A percentile compares a stretch with the other conserved stretches of the same genome.
phyloP scores from a whole-genome alignment of 2,329 filamentous ascomycete species.

The Calonectria henricotiae region DNA sequence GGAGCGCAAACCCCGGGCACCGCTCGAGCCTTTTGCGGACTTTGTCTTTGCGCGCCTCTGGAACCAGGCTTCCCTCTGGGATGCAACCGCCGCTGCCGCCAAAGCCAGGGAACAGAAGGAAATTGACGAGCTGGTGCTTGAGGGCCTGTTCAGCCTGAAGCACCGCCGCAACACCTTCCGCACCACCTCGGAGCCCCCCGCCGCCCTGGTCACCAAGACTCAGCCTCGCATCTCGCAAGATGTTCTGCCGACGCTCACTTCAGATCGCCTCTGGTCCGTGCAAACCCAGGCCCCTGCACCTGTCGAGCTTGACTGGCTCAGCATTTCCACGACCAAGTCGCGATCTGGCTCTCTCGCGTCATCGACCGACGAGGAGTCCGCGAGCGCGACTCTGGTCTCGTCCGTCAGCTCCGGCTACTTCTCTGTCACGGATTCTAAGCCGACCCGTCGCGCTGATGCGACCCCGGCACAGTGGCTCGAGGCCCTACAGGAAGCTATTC shows the following conservation, averaged over 20 bases:
- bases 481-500: slow-evolving; percentile 57
- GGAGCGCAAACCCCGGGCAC: slow-evolving; percentile 43
- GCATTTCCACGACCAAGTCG: slow-evolving; percentile 45
- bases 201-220: slow-evolving; percentile 54
- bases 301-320: slow-evolving; percentile 47
- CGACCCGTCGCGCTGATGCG: slow-evolving; percentile 46
- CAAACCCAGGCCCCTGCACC: slow-evolving; percentile 40
- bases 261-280: slow-evolving; percentile 58
- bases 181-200: slow-evolving; percentile 49
- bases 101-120: slow-evolving; percentile 43
- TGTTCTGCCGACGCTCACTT: slow-evolving; percentile 54
- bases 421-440: slow-evolving; percentile 11
- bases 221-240: slow-evolving; percentile 55
- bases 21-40: slow-evolving; percentile 45
- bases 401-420: slow-evolving; percentile 46
- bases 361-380: slow-evolving; percentile 40
- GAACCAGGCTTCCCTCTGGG: slow-evolving; percentile 52
- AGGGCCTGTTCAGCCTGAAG: slow-evolving; percentile 51
- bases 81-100: slow-evolving; percentile 44
- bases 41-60: slow-evolving; percentile 48
- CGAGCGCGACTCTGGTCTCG: slow-evolving; percentile 42
- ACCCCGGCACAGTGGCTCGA: slow-evolving; percentile 58
- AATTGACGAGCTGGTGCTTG: slow-evolving; percentile 45
- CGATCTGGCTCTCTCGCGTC: slow-evolving; percentile 46
- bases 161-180: slow-evolving; percentile 51